A percentile compares a stretch with the other conserved stretches of the same genome.
Conservation (phyloP, 331 rosid species). For the Malus hybrid region DNA sequence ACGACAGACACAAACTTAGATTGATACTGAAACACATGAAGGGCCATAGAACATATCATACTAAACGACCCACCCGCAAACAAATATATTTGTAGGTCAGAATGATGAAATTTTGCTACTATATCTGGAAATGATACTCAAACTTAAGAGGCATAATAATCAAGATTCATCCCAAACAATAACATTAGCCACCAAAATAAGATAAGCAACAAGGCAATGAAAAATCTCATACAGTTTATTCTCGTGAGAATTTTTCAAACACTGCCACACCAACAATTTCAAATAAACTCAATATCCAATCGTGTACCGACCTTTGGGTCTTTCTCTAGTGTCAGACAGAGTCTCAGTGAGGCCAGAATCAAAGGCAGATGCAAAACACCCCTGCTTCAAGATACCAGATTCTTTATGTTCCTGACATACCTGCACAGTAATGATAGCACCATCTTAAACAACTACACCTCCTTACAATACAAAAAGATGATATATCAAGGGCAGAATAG, state of each 20-base stretch:
- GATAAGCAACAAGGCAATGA: background rate
- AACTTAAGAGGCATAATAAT: background rate
- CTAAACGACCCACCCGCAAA: background rate
- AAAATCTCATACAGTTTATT: background rate
- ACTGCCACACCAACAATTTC: background rate
- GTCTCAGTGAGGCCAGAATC: conserved; percentile 27
- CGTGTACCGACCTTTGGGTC: conserved; percentile 38
- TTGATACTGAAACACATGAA: background rate
- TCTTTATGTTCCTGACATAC: conserved; percentile 82
- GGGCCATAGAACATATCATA: background rate
- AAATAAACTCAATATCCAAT: conserved; percentile 11
- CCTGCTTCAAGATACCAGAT: conserved; percentile 69
- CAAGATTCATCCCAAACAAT: background rate
- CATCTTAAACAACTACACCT: background rate
- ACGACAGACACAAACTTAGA: background rate
- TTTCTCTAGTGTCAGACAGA: conserved; percentile 32
- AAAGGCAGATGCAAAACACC: conserved; percentile 65
- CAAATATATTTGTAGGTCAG: background rate
- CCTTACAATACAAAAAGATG: conserved; percentile 3
- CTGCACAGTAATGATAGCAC: conserved; percentile 34
- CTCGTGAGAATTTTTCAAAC: background rate
- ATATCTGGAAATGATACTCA: background rate
- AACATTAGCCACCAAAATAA: background rate
- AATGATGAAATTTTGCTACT: background rate
- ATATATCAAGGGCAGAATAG: conserved; percentile 2